Evolutionary conservation across 345 rosid genomes (phyloP), one percentile per base, ranked within the genome.

Genomic region (Eucalyptus camaldulensis): DNA sequence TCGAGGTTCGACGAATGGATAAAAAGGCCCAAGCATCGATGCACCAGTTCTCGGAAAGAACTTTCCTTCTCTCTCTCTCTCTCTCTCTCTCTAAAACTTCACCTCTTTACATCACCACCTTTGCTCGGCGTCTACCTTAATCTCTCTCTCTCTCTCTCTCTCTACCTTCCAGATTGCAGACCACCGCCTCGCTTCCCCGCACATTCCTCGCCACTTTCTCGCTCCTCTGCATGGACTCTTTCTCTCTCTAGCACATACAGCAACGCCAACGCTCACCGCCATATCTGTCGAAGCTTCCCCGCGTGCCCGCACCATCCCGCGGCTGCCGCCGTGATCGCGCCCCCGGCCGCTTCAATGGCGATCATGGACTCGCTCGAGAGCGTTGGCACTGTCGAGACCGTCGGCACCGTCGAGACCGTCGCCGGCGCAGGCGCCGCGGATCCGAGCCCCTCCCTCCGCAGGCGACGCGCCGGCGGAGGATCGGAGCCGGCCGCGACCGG

Each of bases 401-500:
- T 88, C 12, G 93, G 90, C 51, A 89, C 89, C n/a, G 65, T 89
- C 44, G 56, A 60, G 69, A 24, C 65, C 89, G 72, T 67, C 44
- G 65, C 89, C n/a, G 80, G 9, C 88, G 80, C 83, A 86, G 85
- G 88, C 88, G 91, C 53, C 88, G 93, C 88, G 47, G 97, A 96
- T 95, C 95, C 91, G 87, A 91, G 88, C 65, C 54, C 53, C 87
- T 88, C 94, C 37, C 90, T 93, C 67, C 93, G 95, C 43, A 92
- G 94, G 90, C 91, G 96, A 58, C 86, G 91, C 5, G 85, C 85
- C 51, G 31, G 45, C 1, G 85, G 90, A 37, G 91, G 81, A 29
- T 60, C 87, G 16, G 49, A 65, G 47, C 15, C 80, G 45, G 51
- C 65, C 33, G 85, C 50, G 62, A 11, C 85, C 27, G 93, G 31